Percentiles rank a stretch among this genome's conserved stretches.
Conservation (phyloP, 495 filamentous ascomycete genomes). For the Bathelium albidoporum region DNA sequence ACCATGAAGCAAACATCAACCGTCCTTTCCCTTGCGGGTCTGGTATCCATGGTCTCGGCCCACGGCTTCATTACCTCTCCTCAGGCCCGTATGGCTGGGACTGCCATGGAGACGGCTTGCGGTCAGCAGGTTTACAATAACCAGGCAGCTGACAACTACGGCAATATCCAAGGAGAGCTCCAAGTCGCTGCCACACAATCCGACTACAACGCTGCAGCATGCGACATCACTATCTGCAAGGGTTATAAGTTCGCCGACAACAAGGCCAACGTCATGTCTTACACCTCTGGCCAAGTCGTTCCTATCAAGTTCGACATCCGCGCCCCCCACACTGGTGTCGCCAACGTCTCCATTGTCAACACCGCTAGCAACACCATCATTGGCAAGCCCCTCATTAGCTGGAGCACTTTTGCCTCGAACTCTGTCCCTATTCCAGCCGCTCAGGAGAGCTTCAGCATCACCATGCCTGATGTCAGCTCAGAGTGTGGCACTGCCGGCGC, state of each 20-base stretch:
- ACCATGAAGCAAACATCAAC: slow-evolving; percentile 15
- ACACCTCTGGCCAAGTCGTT: slow-evolving; percentile 50
- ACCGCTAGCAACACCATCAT: slow-evolving; percentile 51
- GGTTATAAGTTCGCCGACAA: slow-evolving; percentile 65
- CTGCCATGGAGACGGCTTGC: slow-evolving; percentile 49
- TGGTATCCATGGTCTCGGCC: slow-evolving; percentile 43
- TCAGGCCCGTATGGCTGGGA: slow-evolving; percentile 47
- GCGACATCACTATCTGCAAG: slow-evolving; percentile 61
- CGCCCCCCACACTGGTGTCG: slow-evolving; percentile 54
- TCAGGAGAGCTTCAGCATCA: slow-evolving; percentile 55
- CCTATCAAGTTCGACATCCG: slow-evolving; percentile 48
- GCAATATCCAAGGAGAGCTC: slow-evolving; percentile 58
- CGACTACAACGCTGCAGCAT: slow-evolving; percentile 48
- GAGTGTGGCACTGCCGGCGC: slow-evolving; percentile 50
- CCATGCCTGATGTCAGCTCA: slow-evolving; percentile 49
- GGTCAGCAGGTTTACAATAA: slow-evolving; percentile 51
- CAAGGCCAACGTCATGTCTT: slow-evolving; percentile 51
- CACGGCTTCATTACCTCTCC: slow-evolving; percentile 57
- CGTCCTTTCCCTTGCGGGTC: slow-evolving; percentile 32
- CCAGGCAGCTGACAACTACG: slow-evolving; percentile 53
- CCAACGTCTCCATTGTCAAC: slow-evolving; percentile 52
- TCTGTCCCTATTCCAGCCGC: slow-evolving; percentile 40
- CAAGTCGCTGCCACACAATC: slow-evolving; percentile 44
- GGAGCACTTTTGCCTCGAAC: slow-evolving; percentile 47
- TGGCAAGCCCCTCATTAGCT: slow-evolving; percentile 42